Base-by-base conservation (phyloP, 2,329 filamentous ascomycete genomes). In the Penicillium capsulatum region DNA sequence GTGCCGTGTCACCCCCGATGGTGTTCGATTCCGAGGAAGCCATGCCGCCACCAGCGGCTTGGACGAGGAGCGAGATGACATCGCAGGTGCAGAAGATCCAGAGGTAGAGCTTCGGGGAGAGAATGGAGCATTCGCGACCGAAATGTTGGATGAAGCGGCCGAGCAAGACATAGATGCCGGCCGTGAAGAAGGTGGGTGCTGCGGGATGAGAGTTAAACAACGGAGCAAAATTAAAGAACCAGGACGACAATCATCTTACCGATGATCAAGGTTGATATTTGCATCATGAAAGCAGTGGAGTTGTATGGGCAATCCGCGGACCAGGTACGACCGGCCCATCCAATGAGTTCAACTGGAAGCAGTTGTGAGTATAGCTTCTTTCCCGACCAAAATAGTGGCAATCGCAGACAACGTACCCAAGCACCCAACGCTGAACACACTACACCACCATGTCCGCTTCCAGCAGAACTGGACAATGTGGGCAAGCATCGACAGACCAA, bases 41-140 rank as follows among this genome's bases (percentile, higher is more conserved):
- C 17, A 79, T 53, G 16, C 71, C 76, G 17, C 77, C 77, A 17
- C 77, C 77, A 7, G 71, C 64, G 20, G 74, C 77, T 60, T 80
- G 77, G 22, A 80, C 63, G 40, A 69, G 62, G 22, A 80, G 73
- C 4, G 75, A 78, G 43, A 78, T 40, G 22, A 79, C 40, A 41
- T 79, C 75, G 54, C 68, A 71, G 26, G 71, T 71, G 53, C 76
- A 74, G 54, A 75, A 75, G 45, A 74, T 64, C 57, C 66, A 68
- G 38, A 72, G 64, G 47, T 75, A 75, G 36, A 67, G 57, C 19
- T 54, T 64, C 1, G 72, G 63, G 5, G 57, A 57, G 6, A 75
- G 51, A 19, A 69, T 47, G 22, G 69, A 73, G 37, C 68, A 71
- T 35, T 68, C 44, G 3, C 57, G 61, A 6, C 73, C 72, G 11